Evolutionary conservation across 148 eudicot species (phyloP).

Genomic region (Rhododendron henanense): DNA sequence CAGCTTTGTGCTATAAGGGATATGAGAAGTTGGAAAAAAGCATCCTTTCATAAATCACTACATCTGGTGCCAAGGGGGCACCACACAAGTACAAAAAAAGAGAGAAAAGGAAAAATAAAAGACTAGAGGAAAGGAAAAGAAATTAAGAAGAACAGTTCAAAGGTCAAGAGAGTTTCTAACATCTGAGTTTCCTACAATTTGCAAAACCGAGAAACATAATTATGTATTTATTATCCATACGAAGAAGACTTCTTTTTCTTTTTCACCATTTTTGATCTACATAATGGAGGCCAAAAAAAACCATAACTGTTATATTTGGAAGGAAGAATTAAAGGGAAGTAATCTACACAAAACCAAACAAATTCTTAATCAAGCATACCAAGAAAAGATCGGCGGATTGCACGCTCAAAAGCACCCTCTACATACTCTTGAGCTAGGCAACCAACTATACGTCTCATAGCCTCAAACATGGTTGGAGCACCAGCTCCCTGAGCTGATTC

Average conservation of each 20-base stretch:
- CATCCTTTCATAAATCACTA: not conserved
- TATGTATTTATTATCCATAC: not conserved
- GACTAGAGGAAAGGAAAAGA: not conserved
- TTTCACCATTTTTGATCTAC: not conserved
- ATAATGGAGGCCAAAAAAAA: not conserved
- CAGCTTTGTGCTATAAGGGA: not conserved
- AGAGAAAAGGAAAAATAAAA: not conserved
- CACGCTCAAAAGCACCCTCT: slow-evolving; percentile 64
- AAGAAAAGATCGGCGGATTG: slow-evolving; percentile 83
- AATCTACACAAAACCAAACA: not conserved
- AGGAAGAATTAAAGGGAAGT: not conserved
- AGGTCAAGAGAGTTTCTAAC: not conserved
- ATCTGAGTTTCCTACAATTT: not conserved
- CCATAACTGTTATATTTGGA: not conserved
- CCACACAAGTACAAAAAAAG: not conserved
- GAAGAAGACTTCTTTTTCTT: not conserved
- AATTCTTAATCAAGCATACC: slow-evolving; percentile 35
- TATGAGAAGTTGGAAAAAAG: not conserved
- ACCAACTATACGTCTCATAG: slow-evolving; percentile 76
- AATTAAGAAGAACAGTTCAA: not conserved
- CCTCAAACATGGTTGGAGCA: slow-evolving; percentile 97
- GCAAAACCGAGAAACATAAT: not conserved
- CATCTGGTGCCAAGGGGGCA: not conserved
- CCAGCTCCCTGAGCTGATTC: slow-evolving; percentile 95
- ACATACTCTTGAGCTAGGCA: slow-evolving; percentile 56